Evolutionary conservation across 345 rosid species (phyloP).

Genomic region (Aquilaria sinensis): DNA sequence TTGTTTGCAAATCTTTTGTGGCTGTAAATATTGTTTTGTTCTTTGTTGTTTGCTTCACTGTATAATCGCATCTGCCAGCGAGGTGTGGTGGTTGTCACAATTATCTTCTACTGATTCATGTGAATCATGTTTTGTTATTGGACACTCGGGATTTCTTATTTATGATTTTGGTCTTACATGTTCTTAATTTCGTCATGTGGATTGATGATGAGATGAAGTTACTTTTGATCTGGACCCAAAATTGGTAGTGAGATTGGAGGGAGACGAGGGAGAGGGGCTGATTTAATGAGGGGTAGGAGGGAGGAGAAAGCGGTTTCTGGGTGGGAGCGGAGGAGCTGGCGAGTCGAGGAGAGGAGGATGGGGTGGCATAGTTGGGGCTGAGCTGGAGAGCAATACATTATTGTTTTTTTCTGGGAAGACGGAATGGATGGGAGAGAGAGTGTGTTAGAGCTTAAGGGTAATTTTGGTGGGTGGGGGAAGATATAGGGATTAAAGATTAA

Average conservation of each 20-base stretch:
- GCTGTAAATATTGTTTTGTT: too few relatives aligned
- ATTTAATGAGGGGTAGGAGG: slow-evolving; percentile 59
- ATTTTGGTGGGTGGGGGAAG: too few relatives aligned
- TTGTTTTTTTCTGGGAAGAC: too few relatives aligned
- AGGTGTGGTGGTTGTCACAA: slow-evolving; percentile 31
- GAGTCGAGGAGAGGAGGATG: slow-evolving; percentile 42
- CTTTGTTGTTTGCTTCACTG: too few relatives aligned
- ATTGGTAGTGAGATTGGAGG: slow-evolving; percentile 59
- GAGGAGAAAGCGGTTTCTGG: slow-evolving; percentile 49
- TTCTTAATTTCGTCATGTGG: too few relatives aligned
- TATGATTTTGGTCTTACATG: too few relatives aligned
- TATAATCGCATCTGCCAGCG: slow-evolving; percentile 46
- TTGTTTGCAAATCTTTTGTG: too few relatives aligned
- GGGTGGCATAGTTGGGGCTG: slow-evolving; percentile 48
- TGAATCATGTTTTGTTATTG: slow-evolving; percentile 23
- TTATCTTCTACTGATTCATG: slow-evolving; percentile 43
- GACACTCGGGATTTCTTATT: too few relatives aligned
- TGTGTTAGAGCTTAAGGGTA: too few relatives aligned
- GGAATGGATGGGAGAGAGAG: too few relatives aligned
- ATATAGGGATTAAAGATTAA: too few relatives aligned
- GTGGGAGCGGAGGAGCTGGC: slow-evolving; percentile 46
- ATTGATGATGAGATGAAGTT: slow-evolving; percentile 35
- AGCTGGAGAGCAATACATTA: slow-evolving; percentile 30
- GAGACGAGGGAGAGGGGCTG: slow-evolving; percentile 81
- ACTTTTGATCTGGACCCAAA: slow-evolving; percentile 47